phyloP scores from a whole-genome alignment of 441 rosid genomes.

The Jatropha podagrica region DNA sequence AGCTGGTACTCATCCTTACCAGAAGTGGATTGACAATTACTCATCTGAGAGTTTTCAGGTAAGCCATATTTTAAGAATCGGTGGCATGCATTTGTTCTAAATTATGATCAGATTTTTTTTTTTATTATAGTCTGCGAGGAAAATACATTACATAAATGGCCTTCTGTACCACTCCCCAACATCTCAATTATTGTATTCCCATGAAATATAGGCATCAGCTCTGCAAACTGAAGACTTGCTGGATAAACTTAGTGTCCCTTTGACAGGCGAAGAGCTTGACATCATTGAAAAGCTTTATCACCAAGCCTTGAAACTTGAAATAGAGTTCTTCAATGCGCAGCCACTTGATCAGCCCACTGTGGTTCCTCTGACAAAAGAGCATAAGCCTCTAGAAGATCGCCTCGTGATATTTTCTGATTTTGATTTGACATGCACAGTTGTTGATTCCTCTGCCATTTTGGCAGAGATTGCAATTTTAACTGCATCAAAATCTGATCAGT shows the following conservation, averaged over 20 bases:
- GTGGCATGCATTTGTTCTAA: not conserved
- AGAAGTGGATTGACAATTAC: constrained; percentile 81
- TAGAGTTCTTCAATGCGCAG: constrained; percentile 84
- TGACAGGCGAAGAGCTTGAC: constrained; percentile 96
- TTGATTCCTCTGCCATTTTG: constrained; percentile 96
- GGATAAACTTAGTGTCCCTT: constrained; percentile 85
- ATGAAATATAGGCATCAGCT: constrained; percentile 69
- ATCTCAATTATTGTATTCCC: constrained; percentile 35
- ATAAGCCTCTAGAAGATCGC: constrained; percentile 48
- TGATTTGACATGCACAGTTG: constrained; percentile 89
- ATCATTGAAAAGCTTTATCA: constrained; percentile 89
- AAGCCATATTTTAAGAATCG: constrained; percentile 18
- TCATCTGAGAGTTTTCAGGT: constrained; percentile 82
- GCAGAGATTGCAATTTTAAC: constrained; percentile 95
- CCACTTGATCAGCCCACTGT: constrained; percentile 61
- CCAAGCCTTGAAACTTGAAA: constrained; percentile 98
- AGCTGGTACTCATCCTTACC: constrained; percentile 63
- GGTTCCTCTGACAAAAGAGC: constrained; percentile 66
- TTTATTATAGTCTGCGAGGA: constrained; percentile 25
- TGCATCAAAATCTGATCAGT: constrained; percentile 75
- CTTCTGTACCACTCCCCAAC: constrained; percentile 21
- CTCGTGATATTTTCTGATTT: constrained; percentile 85
- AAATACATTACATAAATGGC: constrained; percentile 28
- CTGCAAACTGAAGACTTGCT: constrained; percentile 89
- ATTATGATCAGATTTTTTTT: constrained; percentile 26